These are phyloP conservation scores for Epicoccum nigrum DNA, from an alignment of 2,329 filamentous ascomycete genomes.

Conservation along the genomic window DNA sequence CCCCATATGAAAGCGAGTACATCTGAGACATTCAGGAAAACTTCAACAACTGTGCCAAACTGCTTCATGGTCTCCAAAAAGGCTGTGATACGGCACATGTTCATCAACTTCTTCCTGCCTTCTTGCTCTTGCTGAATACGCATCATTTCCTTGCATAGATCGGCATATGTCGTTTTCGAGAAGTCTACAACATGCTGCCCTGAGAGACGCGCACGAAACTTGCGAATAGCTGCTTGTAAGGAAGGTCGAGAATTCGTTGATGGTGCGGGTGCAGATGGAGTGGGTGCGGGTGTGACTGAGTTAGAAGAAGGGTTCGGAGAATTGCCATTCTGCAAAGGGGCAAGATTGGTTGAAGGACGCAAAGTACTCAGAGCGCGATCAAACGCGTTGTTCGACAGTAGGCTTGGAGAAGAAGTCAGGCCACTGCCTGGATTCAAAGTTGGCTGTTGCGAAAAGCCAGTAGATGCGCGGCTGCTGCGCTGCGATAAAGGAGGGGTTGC, in stretches of 20 bases:
- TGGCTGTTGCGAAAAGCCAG: constrained; percentile 22
- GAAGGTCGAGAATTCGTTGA: too few species aligned
- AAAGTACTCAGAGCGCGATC: too few species aligned
- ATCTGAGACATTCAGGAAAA: constrained; percentile 44
- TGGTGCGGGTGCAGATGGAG: too few species aligned
- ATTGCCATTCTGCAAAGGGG: too few species aligned
- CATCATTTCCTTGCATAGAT: too few species aligned
- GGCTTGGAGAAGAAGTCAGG: not conserved
- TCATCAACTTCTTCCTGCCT: constrained; percentile 18
- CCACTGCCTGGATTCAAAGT: constrained; percentile 7
- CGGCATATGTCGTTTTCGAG: too few species aligned
- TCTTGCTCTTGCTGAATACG: constrained; percentile 8
- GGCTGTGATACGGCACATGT: constrained; percentile 25
- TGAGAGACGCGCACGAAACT: too few species aligned
- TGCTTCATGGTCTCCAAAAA: constrained; percentile 46
- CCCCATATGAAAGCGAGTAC: constrained; percentile 44
- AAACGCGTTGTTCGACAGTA: constrained; percentile 6
- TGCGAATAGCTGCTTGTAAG: too few species aligned
- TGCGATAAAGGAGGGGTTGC: not conserved
- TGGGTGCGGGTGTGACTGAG: too few species aligned
- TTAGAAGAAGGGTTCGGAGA: too few species aligned
- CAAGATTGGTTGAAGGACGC: too few species aligned
- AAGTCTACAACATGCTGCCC: too few species aligned
- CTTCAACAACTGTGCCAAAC: constrained; percentile 45
- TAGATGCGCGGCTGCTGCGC: constrained; percentile 20